Evolutionary conservation across 331 rosid genomes (phyloP).

Genomic region (Phaseolus coccineus): DNA sequence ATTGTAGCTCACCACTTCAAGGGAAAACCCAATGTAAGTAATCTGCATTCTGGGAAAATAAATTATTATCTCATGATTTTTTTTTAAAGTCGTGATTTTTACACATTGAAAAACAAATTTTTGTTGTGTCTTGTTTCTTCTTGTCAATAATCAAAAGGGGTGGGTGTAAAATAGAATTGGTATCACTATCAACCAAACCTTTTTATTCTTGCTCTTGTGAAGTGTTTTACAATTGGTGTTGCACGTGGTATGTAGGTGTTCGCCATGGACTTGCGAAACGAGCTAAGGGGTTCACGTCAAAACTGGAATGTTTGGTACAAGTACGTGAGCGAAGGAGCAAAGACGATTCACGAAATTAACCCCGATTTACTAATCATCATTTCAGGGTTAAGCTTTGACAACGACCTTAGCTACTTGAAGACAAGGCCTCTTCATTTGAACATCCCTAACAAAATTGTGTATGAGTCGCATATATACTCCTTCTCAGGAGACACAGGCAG

Average conservation of each 20-base stretch:
- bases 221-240: neutral
- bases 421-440: slow-evolving; percentile 28
- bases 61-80: no score
- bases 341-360: slow-evolving; percentile 43
- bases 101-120: no score
- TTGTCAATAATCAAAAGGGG: no score
- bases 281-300: slow-evolving; percentile 54
- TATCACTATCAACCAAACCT: no score
- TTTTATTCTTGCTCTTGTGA: no score
- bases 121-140: no score
- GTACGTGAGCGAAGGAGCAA: slow-evolving; percentile 50
- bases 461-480: slow-evolving; percentile 50
- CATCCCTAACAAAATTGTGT: slow-evolving; percentile 49
- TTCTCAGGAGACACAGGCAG: slow-evolving; percentile 41
- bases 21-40: slow-evolving; percentile 43
- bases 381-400: slow-evolving; percentile 55
- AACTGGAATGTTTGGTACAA: slow-evolving; percentile 50
- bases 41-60: no score
- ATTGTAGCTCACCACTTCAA: slow-evolving; percentile 44
- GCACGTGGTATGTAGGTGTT: slow-evolving; percentile 45
- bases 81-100: no score
- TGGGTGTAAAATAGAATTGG: no score
- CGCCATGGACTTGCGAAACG: slow-evolving; percentile 58
- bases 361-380: slow-evolving; percentile 43
- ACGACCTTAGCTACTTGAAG: slow-evolving; percentile 51